Base-by-base conservation (phyloP, 768 basidiomycete species). In the Leucogyrophana mollusca region DNA sequence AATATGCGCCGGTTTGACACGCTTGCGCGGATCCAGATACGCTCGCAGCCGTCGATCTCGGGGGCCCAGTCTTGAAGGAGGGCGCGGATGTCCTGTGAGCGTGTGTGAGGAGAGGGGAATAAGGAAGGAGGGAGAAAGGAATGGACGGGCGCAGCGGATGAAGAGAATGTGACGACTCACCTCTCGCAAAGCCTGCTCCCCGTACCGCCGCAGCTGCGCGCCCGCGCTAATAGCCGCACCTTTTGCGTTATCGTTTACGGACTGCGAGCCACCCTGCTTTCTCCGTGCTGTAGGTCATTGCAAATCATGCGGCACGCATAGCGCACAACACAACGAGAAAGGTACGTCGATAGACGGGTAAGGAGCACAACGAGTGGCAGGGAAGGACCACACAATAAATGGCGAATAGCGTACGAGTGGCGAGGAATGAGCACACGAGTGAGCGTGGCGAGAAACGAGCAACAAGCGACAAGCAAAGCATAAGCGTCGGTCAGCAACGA, bases 251-350 rank as follows among this genome's bases (percentile, higher is more conserved):
- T 99, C 96, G 54, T 98, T 94, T 3, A 85, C 51, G 2, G 86
- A 83, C 68, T 99, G 96, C 2, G 90, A 87, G 0, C 96, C 96
- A 66, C 96, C 96, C 72, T 99, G 96, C 64, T 98, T 98, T 54
- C 91, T 77, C 53, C 96, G 91, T 24, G 96, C 95, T 98, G n/a
- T n/a, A n/a, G n/a, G n/a, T n/a, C n/a, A n/a, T n/a, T n/a, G n/a
- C n/a, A n/a, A n/a, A n/a, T n/a, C n/a, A 17, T 10, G 7, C n/a
- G 24, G 16, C 10, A 35, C n/a, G 43, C 56, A 4, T 43, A 56
- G 52, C 50, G 43, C 23, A 22, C 21, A 22, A 37, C 16, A 14
- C 20, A 17, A 30, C 18, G 32, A 42, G 3, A 36, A 17, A 3
- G 11, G 3, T 30, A 13, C 27, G 27, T 30, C 11, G n/a, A 27